phyloP scores from a whole-genome alignment of 805 yeast genomes.

The Zygotorulaspora danielsina region DNA sequence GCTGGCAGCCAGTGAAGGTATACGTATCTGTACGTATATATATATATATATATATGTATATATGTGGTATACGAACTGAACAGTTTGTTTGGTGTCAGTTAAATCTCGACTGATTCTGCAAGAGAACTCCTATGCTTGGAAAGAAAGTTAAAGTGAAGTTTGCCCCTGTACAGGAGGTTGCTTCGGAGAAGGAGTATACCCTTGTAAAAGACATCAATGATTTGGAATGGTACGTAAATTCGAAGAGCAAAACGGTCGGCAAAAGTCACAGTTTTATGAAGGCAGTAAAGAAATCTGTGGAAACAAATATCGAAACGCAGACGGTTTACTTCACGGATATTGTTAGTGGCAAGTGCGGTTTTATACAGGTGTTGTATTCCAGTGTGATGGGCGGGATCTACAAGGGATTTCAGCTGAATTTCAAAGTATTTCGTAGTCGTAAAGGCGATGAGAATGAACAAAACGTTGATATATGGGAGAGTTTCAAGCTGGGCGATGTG shows the following conservation, averaged over 20 bases:
- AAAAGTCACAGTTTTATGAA: slow-evolving; percentile 9
- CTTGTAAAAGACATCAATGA: slow-evolving; percentile 14
- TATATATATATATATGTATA: no score
- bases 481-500: slow-evolving; percentile 38
- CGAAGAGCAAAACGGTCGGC: slow-evolving; percentile 8
- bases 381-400: slow-evolving; percentile 48
- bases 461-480: slow-evolving; percentile 43
- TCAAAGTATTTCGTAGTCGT: slow-evolving; percentile 37
- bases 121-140: slow-evolving; percentile 12
- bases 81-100: no score
- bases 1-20: not conserved
- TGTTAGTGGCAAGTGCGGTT: slow-evolving; percentile 41
- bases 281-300: slow-evolving; percentile 16
- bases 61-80: no score
- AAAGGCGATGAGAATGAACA: slow-evolving; percentile 20
- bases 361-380: slow-evolving; percentile 51
- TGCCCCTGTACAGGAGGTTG: slow-evolving; percentile 13
- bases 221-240: slow-evolving; percentile 15
- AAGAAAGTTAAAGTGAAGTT: slow-evolving; percentile 14
- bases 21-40: not conserved
- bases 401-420: slow-evolving; percentile 51
- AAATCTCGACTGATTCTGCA: no score
- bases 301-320: slow-evolving; percentile 51
- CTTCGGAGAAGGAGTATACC: slow-evolving; percentile 13
- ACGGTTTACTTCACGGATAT: slow-evolving; percentile 51